These are phyloP conservation scores for Lactifluus echinatus DNA, from an alignment of 768 basidiomycete genomes.

Conservation along the genomic window DNA sequence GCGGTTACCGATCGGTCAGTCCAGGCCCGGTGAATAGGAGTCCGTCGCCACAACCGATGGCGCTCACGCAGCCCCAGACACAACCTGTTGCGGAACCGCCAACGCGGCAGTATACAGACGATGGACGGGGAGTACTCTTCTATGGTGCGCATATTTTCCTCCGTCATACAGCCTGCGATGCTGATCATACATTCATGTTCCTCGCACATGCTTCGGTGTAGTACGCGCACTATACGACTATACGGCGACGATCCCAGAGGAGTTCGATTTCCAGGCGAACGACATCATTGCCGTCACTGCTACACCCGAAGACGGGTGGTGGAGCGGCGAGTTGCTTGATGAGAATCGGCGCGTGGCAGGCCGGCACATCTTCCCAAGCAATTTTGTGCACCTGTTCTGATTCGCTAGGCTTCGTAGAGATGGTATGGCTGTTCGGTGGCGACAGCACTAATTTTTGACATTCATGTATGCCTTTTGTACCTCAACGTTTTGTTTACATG, in stretches of 20 bases:
- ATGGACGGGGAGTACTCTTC: constrained; percentile 76
- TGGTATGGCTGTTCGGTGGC: not conserved
- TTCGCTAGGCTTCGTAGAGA: not conserved
- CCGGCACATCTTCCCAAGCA: constrained; percentile 78
- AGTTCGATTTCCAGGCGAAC: constrained; percentile 92
- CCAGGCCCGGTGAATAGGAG: constrained; percentile 35
- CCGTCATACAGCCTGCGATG: constrained; percentile 1
- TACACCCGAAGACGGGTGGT: constrained; percentile 97
- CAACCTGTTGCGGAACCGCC: constrained; percentile 29
- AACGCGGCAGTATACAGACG: constrained; percentile 75
- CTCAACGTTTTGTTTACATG: not conserved
- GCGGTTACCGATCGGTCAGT: constrained; percentile 36
- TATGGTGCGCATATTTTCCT: constrained; percentile 51
- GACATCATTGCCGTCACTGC: constrained; percentile 94
- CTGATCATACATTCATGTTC: not conserved
- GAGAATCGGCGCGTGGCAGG: constrained; percentile 63
- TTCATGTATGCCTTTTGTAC: not conserved
- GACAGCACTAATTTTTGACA: not conserved
- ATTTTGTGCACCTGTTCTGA: constrained; percentile 76
- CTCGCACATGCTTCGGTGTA: constrained; percentile 23
- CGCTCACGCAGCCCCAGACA: constrained; percentile 18
- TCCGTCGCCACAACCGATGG: constrained; percentile 41
- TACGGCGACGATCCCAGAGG: constrained; percentile 74
- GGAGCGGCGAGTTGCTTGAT: constrained; percentile 84
- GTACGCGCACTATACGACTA: constrained; percentile 91